Evolutionary conservation across 2,329 filamentous ascomycete genomes (phyloP).

Genomic region (Diaporthe ilicicola): DNA sequence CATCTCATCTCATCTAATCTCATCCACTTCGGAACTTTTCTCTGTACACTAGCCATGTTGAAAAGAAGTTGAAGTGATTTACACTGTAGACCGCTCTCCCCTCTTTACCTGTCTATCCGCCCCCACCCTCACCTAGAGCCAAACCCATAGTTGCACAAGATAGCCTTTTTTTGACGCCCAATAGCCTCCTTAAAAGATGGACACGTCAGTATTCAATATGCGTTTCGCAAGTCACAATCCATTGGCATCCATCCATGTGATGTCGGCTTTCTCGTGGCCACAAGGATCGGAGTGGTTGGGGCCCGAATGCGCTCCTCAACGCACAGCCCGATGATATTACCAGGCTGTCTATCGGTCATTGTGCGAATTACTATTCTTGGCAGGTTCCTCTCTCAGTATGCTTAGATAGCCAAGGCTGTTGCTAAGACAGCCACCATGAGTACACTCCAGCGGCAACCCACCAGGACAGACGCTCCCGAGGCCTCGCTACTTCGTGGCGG

Average conservation of each 20-base stretch:
- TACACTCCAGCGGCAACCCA: not conserved
- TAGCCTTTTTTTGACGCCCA: not conserved
- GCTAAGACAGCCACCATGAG: not conserved
- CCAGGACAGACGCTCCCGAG: not conserved
- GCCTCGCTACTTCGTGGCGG: not conserved
- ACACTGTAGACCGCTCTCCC: too few species aligned
- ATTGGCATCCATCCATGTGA: not conserved
- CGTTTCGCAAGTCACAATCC: not conserved
- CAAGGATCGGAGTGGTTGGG: too few species aligned
- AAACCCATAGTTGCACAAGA: not conserved
- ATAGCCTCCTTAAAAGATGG: not conserved
- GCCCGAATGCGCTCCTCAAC: too few species aligned
- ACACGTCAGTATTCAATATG: not conserved
- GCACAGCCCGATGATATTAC: too few species aligned
- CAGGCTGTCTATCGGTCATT: not conserved
- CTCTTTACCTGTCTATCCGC: too few species aligned
- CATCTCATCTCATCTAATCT: constrained; percentile 2
- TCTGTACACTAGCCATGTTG: too few species aligned
- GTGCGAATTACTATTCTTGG: not conserved
- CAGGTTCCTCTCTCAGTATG: not conserved
- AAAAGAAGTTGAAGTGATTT: too few species aligned
- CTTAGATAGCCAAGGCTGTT: not conserved
- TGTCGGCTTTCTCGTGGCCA: not conserved
- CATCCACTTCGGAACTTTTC: not conserved
- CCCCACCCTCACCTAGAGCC: too few species aligned